Conservation (phyloP, 805 yeast species). For the Saccharomycopsis sp. region DNA sequence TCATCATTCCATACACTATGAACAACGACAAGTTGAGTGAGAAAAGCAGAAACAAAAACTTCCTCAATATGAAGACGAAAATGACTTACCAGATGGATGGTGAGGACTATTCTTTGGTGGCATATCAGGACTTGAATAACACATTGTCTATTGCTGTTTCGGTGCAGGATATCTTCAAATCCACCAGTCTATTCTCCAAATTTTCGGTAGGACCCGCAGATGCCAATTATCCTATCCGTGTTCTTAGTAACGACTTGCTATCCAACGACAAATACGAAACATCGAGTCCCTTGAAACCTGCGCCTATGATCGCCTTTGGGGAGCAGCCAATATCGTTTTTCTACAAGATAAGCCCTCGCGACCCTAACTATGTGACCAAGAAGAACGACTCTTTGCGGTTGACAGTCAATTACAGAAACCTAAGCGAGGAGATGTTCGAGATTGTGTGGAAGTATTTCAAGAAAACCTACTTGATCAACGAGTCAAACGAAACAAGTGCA, state of each 20-base stretch:
- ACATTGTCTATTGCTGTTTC: conserved; percentile 60
- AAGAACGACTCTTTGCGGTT: conserved; percentile 36
- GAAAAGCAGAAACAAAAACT: conserved; percentile 8
- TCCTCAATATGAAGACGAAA: conserved; percentile 16
- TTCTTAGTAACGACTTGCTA: conserved; percentile 37
- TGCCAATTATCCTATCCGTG: conserved; percentile 44
- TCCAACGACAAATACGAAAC: conserved; percentile 31
- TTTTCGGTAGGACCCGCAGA: conserved; percentile 61
- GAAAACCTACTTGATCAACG: conserved; percentile 16
- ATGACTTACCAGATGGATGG: conserved; percentile 9
- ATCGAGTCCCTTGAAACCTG: conserved; percentile 27
- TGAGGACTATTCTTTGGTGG: conserved; percentile 11
- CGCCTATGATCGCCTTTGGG: conserved; percentile 45
- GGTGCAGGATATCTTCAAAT: conserved; percentile 71
- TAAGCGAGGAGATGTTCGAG: conserved; percentile 38
- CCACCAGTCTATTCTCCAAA: conserved; percentile 50
- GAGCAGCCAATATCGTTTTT: conserved; percentile 67
- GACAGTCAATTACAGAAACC: conserved; percentile 38
- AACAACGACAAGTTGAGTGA: conserved; percentile 10
- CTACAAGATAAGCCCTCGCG: conserved; percentile 39
- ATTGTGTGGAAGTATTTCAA: conserved; percentile 25
- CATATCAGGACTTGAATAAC: conserved; percentile 37
- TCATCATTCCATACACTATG: conserved; percentile 31
- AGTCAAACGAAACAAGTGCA: conserved; percentile 10
- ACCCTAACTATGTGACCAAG: conserved; percentile 21